Conservation (phyloP, 352 stramenopile genomes). For the Phytophthora palmivora region DNA sequence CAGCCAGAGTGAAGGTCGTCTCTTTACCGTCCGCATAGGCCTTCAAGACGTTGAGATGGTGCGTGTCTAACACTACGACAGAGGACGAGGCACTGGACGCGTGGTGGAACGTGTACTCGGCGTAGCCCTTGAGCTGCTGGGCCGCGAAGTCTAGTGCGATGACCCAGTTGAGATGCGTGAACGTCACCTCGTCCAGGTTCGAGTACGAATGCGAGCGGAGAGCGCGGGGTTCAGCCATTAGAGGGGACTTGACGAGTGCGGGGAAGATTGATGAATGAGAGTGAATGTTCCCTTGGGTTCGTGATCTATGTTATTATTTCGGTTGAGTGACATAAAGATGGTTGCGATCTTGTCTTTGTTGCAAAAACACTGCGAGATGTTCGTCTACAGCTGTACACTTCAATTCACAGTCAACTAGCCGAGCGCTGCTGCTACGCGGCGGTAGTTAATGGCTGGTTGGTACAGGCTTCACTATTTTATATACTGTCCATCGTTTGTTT, state of each 20-base stretch:
- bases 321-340: no score
- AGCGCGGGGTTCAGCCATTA: slow-evolving; percentile 7
- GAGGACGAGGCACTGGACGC: slow-evolving; percentile 23
- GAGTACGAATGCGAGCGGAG: slow-evolving; percentile 78
- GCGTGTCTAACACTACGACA: slow-evolving; percentile 87
- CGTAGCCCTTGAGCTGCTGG: slow-evolving; percentile 74
- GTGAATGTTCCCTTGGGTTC: background rate
- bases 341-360: no score
- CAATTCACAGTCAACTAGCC: no score
- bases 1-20: slow-evolving; percentile 66
- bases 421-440: no score
- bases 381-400: no score
- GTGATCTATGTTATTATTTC: background rate
- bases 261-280: slow-evolving; percentile 30
- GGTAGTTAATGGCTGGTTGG: no score
- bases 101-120: slow-evolving; percentile 84
- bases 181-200: slow-evolving; percentile 84
- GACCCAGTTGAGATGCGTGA: slow-evolving; percentile 90
- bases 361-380: no score
- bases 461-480: no score
- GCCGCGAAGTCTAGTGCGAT: slow-evolving; percentile 87
- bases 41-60: slow-evolving; percentile 75
- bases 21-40: slow-evolving; percentile 58
- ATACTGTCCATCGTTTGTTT: no score
- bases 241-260: slow-evolving; percentile 8